These are phyloP conservation scores for Kodamaea kaohsiungensis DNA, from an alignment of 805 yeast species.

Conservation along the genomic window DNA sequence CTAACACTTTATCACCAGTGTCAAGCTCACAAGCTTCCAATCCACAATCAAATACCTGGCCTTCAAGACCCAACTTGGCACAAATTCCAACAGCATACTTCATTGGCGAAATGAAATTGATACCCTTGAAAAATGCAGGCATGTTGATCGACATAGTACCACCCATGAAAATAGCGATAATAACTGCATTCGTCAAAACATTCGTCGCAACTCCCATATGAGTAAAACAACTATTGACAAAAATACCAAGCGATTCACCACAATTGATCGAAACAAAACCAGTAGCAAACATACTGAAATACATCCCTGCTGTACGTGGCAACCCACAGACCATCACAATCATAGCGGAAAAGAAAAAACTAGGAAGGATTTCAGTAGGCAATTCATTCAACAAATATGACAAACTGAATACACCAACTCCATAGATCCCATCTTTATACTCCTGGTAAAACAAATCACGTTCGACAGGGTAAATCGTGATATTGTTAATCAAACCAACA, in stretches of 20 bases:
- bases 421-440: constrained; percentile 25
- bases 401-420: constrained; percentile 20
- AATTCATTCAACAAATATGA: constrained; percentile 26
- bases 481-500: constrained; percentile 27
- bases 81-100: constrained; percentile 26
- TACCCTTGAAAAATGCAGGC: constrained; percentile 25
- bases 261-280: constrained; percentile 20
- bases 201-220: constrained; percentile 28
- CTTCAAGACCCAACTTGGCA: constrained; percentile 21
- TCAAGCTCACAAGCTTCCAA: constrained; percentile 46
- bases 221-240: constrained; percentile 23
- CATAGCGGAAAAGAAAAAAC: constrained; percentile 20
- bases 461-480: constrained; percentile 24
- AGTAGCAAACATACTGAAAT: constrained; percentile 19
- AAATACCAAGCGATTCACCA: constrained; percentile 30
- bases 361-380: constrained; percentile 25
- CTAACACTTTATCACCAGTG: constrained; percentile 57
- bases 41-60: constrained; percentile 21
- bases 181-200: constrained; percentile 19
- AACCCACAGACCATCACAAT: constrained; percentile 25
- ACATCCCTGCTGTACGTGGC: constrained; percentile 26
- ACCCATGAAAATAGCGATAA: constrained; percentile 28
- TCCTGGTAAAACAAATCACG: constrained; percentile 29
- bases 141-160: constrained; percentile 33
- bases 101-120: constrained; percentile 26